Conservation (phyloP, 1,284 basidiomycete genomes). For the Exobasidium rhododendri region DNA sequence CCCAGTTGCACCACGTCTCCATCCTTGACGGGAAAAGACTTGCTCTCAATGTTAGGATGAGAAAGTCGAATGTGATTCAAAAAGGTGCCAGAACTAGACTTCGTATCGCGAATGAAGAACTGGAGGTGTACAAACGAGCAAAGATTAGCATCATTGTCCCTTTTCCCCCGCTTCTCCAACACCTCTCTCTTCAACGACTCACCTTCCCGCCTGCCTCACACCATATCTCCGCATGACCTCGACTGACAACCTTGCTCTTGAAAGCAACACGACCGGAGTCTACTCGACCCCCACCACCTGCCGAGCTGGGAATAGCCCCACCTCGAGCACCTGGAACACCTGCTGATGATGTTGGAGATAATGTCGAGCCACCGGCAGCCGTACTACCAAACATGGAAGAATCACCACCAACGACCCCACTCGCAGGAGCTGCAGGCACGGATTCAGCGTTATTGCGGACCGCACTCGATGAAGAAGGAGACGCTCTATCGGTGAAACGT, state of each 20-base stretch:
- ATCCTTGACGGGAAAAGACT: conserved; percentile 78
- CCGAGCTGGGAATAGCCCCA: conserved; percentile 12
- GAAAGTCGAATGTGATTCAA: conserved; percentile 89
- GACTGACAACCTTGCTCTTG: conserved; percentile 90
- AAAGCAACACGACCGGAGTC: conserved; percentile 67
- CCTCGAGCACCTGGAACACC: conserved; percentile 12
- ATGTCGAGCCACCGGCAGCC: conserved; percentile 33
- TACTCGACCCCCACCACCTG: conserved; percentile 31
- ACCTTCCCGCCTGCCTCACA: conserved; percentile 62
- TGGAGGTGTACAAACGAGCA: conserved; percentile 44
- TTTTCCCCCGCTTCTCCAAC: too few relatives aligned
- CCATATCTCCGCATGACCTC: conserved; percentile 94
- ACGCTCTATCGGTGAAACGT: conserved; percentile 72
- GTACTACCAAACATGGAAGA: conserved; percentile 2
- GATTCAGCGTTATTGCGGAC: conserved; percentile 11
- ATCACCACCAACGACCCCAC: neutral
- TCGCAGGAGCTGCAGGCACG: neutral
- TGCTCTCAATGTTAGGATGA: conserved; percentile 71
- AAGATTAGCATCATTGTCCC: too few relatives aligned
- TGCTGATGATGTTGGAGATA: neutral
- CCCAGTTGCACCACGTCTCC: conserved; percentile 94
- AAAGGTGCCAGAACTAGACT: conserved; percentile 87
- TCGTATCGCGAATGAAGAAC: conserved; percentile 89
- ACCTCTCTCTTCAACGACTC: conserved; percentile 35
- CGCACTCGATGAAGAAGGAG: neutral